Conservation (phyloP, 2,329 filamentous ascomycete genomes). For the Colletotrichum higginsianum region DNA sequence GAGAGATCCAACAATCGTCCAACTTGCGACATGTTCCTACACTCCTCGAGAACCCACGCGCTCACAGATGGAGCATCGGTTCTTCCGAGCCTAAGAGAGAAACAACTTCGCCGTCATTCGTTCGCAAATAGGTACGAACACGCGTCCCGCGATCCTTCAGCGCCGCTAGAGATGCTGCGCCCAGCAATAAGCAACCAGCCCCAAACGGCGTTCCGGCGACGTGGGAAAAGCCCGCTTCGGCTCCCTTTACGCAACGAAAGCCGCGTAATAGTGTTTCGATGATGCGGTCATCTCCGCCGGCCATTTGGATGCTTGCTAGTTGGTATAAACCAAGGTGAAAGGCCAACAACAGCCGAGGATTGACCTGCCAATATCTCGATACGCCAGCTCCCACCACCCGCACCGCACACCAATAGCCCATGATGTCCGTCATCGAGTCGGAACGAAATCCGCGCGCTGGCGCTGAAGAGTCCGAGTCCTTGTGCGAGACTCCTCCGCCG, state of each 20-base stretch:
- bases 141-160: background rate
- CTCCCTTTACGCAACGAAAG: conserved; percentile 1
- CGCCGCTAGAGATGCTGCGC: background rate
- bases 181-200: background rate
- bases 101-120: background rate
- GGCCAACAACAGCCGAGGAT: background rate
- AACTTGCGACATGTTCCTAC: too few relatives aligned
- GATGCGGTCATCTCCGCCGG: background rate
- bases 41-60: too few relatives aligned
- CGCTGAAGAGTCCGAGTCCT: background rate
- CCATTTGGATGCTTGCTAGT: background rate
- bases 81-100: too few relatives aligned
- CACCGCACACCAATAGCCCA: background rate
- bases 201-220: conserved; percentile 1
- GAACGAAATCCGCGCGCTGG: background rate
- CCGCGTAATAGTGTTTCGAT: background rate
- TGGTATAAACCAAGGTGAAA: background rate
- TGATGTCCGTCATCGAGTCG: conserved; percentile 8
- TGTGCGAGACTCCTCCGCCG: background rate
- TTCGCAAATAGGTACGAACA: background rate
- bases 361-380: background rate
- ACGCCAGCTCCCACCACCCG: too few relatives aligned
- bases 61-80: too few relatives aligned
- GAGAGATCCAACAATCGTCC: too few relatives aligned
- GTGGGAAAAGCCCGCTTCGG: background rate